Evolutionary conservation across 2,329 filamentous ascomycete species (phyloP).

Genomic region (Diplodia seriata): DNA sequence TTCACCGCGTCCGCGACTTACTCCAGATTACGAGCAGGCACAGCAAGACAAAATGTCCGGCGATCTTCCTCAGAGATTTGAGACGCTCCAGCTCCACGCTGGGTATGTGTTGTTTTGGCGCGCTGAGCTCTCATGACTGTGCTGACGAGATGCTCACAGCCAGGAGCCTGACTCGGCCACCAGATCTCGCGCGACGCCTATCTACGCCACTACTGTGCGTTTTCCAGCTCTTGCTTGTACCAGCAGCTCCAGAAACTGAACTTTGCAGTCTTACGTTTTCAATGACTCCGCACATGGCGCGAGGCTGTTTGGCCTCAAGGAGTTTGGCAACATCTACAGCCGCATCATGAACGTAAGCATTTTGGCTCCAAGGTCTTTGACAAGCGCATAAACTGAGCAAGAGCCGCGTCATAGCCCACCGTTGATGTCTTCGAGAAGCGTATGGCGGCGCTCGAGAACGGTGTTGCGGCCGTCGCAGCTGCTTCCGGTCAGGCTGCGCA

Average conservation of each 20-base stretch:
- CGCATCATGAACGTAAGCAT: constrained; percentile 85
- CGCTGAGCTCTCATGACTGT: background rate
- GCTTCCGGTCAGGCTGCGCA: constrained; percentile 89
- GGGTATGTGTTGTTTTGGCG: constrained; percentile 44
- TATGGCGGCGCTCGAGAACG: constrained; percentile 93
- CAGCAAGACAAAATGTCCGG: constrained; percentile 23
- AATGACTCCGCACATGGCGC: constrained; percentile 96
- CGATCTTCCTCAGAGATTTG: constrained; percentile 43
- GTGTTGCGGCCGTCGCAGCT: constrained; percentile 82
- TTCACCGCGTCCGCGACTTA: background rate
- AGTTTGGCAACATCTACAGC: constrained; percentile 97
- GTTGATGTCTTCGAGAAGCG: constrained; percentile 97
- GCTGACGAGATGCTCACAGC: constrained; percentile 53
- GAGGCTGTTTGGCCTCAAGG: constrained; percentile 93
- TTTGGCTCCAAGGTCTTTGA: background rate
- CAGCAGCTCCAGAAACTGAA: background rate
- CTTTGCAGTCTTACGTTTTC: constrained; percentile 79
- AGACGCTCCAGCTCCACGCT: constrained; percentile 60
- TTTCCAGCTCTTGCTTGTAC: constrained; percentile 1
- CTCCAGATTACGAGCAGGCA: background rate
- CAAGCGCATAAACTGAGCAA: constrained; percentile 19
- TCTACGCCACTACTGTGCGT: constrained; percentile 84
- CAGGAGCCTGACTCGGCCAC: constrained; percentile 81
- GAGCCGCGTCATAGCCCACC: constrained; percentile 68
- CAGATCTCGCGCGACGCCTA: constrained; percentile 89